Conservation (phyloP, 768 basidiomycete genomes). For the Boletus huronensis region DNA sequence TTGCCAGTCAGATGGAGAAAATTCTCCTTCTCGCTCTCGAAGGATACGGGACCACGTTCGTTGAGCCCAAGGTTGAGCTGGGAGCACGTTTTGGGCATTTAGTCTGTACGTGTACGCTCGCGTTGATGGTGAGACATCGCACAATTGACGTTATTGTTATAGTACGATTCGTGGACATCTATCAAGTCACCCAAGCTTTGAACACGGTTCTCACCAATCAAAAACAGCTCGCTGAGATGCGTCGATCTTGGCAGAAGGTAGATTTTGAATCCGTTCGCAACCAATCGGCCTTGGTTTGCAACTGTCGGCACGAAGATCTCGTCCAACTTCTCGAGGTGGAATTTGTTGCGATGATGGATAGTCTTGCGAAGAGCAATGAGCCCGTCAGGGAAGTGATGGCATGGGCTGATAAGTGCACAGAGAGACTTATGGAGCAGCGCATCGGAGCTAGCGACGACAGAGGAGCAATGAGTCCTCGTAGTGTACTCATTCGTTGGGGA, state of each 20-base stretch:
- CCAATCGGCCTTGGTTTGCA: slow-evolving; percentile 90
- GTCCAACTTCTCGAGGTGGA: slow-evolving; percentile 83
- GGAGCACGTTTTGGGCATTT: slow-evolving; percentile 90
- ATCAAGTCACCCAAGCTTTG: slow-evolving; percentile 86
- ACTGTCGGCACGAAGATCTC: slow-evolving; percentile 87
- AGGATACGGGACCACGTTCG: slow-evolving; percentile 82
- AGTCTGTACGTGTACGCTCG: slow-evolving; percentile 57
- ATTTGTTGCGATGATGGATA: slow-evolving; percentile 74
- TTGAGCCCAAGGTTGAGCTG: slow-evolving; percentile 87
- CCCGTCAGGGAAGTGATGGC: slow-evolving; percentile 85
- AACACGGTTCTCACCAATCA: slow-evolving; percentile 85
- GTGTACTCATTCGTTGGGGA: slow-evolving; percentile 86
- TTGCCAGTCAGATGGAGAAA: slow-evolving; percentile 91
- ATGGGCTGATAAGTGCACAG: slow-evolving; percentile 90
- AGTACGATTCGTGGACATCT: slow-evolving; percentile 92
- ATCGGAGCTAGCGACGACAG: slow-evolving; percentile 63
- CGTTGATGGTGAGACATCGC: not conserved
- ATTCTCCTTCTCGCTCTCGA: slow-evolving; percentile 78
- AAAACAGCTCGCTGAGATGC: slow-evolving; percentile 83
- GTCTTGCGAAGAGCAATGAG: slow-evolving; percentile 65
- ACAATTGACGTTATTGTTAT: slow-evolving; percentile 13
- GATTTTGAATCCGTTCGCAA: slow-evolving; percentile 91
- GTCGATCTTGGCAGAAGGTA: slow-evolving; percentile 81
- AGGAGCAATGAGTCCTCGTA: slow-evolving; percentile 79
- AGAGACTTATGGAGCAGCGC: slow-evolving; percentile 73